Base-by-base conservation (phyloP, 2,329 filamentous ascomycete genomes). In the Aspergillus tanneri region DNA sequence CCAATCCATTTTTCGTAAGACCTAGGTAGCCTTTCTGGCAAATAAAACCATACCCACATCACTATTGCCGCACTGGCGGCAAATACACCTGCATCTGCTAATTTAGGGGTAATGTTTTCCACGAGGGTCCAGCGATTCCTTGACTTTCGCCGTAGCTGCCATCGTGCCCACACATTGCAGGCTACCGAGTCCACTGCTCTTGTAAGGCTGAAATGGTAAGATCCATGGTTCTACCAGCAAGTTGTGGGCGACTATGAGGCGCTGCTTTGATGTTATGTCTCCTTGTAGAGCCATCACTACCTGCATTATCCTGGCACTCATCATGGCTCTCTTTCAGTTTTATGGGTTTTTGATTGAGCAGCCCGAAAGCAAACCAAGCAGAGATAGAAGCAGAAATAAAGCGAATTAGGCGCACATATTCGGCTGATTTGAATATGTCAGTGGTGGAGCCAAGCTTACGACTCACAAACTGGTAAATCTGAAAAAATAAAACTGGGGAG, bases 21-120 rank as follows among this genome's bases (percentile, higher is more conserved):
- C 22, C 73, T 77, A 2, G 90, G 90, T 1, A 95, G 77, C 16
- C 81, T 78, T 27, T 81, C 76, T 0, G 89, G 88, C 8, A 76
- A 67, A 71, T 92, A 95, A 65, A 95, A 85, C 87, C 88, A 95
- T 14, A 88, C 81, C 86, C 88, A 92, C 90, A 95, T 95, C 57
- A 95, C 85, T 28, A 88, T 72, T 18, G 84, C 86, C 30, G 81
- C 84, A 16, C 87, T 90, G 25, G 78, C 67, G 36, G 86, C 82
- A 66, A 95, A 95, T 14, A 91, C 71, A 5, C 80, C 70, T 3
- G 87, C 81, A 62, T 92, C 86, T n/a, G 82, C 73, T 28, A 82
- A 65, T 22, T 62, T 60, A 22, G 72, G 66, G 5, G 69, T 47
- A 25, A 70, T 47, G 9, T 67, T 61, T 52, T 82, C 77, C 10